Evolutionary conservation across 2,329 filamentous ascomycete species (phyloP).

Genomic region (Phyllosticta paracitricarpa): DNA sequence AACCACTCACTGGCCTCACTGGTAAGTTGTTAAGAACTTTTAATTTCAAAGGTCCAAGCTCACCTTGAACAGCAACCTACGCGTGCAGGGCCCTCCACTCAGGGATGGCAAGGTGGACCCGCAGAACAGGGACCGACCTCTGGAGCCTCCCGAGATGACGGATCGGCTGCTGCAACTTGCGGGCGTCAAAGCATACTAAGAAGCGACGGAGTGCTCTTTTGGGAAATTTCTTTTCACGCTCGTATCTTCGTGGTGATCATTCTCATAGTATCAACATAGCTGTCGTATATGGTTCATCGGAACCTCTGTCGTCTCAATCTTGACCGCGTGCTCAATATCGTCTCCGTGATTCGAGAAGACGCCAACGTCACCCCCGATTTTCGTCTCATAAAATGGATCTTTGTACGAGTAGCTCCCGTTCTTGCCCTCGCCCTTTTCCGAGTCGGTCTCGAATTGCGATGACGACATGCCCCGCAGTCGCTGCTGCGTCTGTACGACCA

Average conservation of each 20-base stretch:
- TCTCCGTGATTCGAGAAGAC: background rate
- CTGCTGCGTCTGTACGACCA: slow-evolving; percentile 24
- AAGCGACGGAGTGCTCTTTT: background rate
- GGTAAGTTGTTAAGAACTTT: background rate
- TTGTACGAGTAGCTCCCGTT: background rate
- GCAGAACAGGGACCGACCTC: background rate
- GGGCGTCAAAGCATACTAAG: background rate
- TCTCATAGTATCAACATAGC: background rate
- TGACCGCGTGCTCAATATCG: background rate
- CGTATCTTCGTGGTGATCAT: background rate
- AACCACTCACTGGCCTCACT: slow-evolving; percentile 6
- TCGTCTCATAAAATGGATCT: background rate
- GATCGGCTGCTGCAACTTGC: background rate
- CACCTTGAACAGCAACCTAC: background rate
- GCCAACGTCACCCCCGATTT: background rate
- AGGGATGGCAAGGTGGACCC: slow-evolving; percentile 1
- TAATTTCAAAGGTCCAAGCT: background rate
- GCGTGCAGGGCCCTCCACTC: background rate
- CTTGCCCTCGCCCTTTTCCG: background rate
- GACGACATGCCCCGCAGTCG: slow-evolving; percentile 2
- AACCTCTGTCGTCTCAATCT: background rate
- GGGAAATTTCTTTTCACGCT: background rate
- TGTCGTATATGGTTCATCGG: background rate
- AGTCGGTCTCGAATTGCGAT: background rate
- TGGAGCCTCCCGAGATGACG: slow-evolving; percentile 1